phyloP scores from a whole-genome alignment of 2,329 filamentous ascomycete species.

The Hymenoscyphus linearis region DNA sequence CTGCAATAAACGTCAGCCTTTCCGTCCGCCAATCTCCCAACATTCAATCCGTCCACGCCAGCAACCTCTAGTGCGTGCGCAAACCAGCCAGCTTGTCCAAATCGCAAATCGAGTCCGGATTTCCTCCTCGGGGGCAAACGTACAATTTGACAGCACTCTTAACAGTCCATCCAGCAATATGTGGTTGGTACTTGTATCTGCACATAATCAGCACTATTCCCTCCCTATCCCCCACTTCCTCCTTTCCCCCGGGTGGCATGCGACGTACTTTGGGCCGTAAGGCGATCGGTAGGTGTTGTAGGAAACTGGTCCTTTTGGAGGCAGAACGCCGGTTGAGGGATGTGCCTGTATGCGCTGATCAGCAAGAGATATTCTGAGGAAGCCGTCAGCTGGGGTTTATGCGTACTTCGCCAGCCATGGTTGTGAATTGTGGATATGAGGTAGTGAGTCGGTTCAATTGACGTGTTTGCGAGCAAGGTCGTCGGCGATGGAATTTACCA shows the following conservation, averaged over 20 bases:
- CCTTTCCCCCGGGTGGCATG: neutral
- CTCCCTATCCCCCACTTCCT: neutral
- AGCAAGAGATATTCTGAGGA: neutral
- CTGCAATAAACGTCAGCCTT: conserved; percentile 32
- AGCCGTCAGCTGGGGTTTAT: conserved; percentile 9
- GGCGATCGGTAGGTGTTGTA: conserved; percentile 50
- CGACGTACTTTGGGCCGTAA: conserved; percentile 61
- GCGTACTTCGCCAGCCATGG: conserved; percentile 18
- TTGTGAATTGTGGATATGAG: neutral
- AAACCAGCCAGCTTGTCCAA: neutral
- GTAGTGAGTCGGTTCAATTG: conserved; percentile 15
- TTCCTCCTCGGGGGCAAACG: conserved; percentile 9
- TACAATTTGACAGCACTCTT: conserved; percentile 47
- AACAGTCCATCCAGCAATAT: conserved; percentile 48
- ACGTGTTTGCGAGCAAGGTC: neutral
- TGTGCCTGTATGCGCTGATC: conserved; percentile 15
- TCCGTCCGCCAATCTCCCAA: conserved; percentile 3
- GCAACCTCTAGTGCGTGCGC: neutral
- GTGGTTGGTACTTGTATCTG: conserved; percentile 56
- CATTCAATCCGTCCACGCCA: neutral
- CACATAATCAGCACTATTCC: conserved; percentile 10
- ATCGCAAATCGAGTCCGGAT: neutral
- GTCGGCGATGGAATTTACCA: conserved; percentile 7
- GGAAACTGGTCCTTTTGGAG: conserved; percentile 6
- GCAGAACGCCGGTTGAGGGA: conserved; percentile 18